phyloP scores from a whole-genome alignment of 1,284 basidiomycete species.

The Irpex sp. region DNA sequence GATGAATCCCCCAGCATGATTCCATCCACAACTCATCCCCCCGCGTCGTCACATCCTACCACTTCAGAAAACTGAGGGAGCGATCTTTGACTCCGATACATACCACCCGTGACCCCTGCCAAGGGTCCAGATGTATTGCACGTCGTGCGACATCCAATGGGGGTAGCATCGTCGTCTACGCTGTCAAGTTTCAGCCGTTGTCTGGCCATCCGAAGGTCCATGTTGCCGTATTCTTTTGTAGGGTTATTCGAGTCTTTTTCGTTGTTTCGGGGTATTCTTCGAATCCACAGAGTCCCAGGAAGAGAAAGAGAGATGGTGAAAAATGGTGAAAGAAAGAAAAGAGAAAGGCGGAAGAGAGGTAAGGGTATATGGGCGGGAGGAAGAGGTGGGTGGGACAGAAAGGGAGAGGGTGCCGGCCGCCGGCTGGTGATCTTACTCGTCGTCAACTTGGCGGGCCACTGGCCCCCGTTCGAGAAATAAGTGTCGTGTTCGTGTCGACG shows the following conservation, averaged over 20 bases:
- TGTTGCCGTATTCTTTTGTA: background rate
- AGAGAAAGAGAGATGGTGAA: no score
- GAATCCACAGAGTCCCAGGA: background rate
- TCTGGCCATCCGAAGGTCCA: background rate
- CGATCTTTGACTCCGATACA: background rate
- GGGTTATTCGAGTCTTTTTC: background rate
- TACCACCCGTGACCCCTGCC: background rate
- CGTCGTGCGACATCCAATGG: background rate
- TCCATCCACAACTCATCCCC: background rate
- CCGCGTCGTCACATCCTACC: background rate
- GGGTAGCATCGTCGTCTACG: background rate
- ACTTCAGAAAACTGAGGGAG: background rate
- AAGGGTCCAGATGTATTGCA: background rate
- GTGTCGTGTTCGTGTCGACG: background rate
- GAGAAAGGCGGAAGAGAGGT: no score
- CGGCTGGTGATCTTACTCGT: background rate
- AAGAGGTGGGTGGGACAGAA: no score
- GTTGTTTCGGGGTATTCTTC: background rate
- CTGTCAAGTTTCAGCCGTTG: background rate
- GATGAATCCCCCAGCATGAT: background rate
- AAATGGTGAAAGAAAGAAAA: no score
- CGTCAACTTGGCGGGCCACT: background rate
- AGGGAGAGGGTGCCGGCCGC: no score
- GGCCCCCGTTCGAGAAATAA: background rate
- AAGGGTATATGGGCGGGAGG: no score